Conservation (phyloP, 306 rosid genomes). For the Cercis canadensis region DNA sequence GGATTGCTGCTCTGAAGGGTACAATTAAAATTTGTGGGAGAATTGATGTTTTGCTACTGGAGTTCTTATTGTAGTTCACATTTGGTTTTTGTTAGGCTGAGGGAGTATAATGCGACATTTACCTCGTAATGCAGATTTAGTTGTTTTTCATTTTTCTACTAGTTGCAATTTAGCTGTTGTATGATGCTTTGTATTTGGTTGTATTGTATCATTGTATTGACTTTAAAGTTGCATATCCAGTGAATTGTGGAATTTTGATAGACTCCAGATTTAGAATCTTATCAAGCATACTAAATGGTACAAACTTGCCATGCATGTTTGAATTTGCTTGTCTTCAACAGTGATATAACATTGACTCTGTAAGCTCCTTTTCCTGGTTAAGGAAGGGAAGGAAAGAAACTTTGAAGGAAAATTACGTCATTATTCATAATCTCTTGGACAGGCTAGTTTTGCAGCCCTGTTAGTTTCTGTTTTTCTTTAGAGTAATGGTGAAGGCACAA, state of each 20-base stretch:
- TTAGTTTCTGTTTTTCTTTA: conserved; percentile 6
- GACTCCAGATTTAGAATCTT: conserved; percentile 1
- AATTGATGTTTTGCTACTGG: not conserved
- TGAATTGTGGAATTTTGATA: conserved; percentile 29
- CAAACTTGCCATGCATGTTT: not conserved
- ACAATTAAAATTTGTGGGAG: conserved; percentile 26
- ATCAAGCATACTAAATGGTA: conserved; percentile 15
- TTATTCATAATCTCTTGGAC: too few relatives aligned
- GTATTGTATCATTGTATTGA: conserved; percentile 24
- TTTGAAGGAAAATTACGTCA: conserved; percentile 31
- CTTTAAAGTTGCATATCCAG: conserved; percentile 15
- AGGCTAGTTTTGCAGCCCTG: too few relatives aligned
- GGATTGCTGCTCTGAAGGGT: conserved; percentile 5
- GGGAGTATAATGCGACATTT: conserved; percentile 29
- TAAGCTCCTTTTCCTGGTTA: conserved; percentile 2
- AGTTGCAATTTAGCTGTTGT: conserved; percentile 7
- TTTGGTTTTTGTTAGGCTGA: conserved; percentile 7
- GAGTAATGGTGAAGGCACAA: too few relatives aligned
- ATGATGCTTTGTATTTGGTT: not conserved
- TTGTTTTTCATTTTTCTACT: conserved; percentile 22
- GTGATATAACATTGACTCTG: not conserved
- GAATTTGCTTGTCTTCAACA: not conserved
- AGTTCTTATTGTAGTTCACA: conserved; percentile 32
- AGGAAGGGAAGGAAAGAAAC: conserved; percentile 23
- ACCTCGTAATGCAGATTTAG: conserved; percentile 23